Base-by-base conservation (phyloP, 75 land plant species). In the Pseudotsuga menziesii region DNA sequence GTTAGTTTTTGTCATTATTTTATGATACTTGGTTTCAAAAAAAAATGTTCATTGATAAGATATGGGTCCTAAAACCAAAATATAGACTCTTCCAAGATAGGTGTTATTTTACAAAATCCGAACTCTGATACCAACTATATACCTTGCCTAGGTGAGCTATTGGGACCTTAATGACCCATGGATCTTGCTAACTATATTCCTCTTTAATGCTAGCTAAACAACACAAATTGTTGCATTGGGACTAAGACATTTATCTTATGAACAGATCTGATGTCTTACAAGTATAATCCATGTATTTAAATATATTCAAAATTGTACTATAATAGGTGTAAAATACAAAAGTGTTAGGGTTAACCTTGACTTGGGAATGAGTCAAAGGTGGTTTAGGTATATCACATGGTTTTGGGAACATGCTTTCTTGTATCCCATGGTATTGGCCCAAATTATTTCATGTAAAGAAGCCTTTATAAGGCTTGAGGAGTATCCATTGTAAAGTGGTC, bases 251-350 rank as follows among this genome's bases (percentile, higher is more conserved):
- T 3, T 66, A 14, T 22, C 44, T 64, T 66, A 39, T 66, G 70
- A 32, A 67, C 87, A 48, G 73, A 72, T 26, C 36, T 80, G n/a
- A 58, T 78, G 27, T 35, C 58, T 56, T 61, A 82, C 76, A 95
- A 88, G 23, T 95, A 95, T 81, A 96, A 95, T 82, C 96, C 96
- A 7, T 95, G 98, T 75, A 82, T 84, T 27, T 89, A 85, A 58
- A 87, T 83, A 61, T 83, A 93, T 72, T 89, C 93, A 8, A 82
- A 81, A 52, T 77, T 76, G 58, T 95, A 95, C 82, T 91, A 86
- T 84, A 95, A 95, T 76, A 86, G 41, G 13, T 92, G 92, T 22
- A 94, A 93, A 66, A 96, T 95, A 32, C 98, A 95, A 81, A 88
- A n/a, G n/a, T n/a, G n/a, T n/a, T n/a, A n/a, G n/a, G n/a, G n/a